Evolutionary conservation across 495 filamentous ascomycete species (phyloP).

Genomic region (Clohesyomyces aquaticus): DNA sequence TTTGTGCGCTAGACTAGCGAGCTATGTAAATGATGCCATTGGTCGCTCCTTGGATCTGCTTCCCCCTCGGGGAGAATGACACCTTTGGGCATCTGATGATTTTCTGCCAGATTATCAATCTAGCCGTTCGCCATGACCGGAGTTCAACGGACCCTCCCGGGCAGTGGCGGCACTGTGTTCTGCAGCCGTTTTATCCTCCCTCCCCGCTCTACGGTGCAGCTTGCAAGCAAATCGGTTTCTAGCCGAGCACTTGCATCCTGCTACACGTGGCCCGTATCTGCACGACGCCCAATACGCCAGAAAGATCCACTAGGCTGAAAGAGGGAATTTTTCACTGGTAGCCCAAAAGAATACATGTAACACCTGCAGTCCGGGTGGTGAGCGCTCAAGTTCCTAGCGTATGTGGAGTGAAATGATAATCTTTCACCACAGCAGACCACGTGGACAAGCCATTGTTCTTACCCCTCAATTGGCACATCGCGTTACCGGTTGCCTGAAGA

Average conservation of each 20-base stretch:
- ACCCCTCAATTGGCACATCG: not conserved
- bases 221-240: conserved; percentile 9
- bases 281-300: too few species aligned
- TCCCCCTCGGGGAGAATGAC: too few species aligned
- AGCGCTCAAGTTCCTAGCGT: not conserved
- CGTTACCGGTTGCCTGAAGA: not conserved
- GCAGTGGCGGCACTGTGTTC: not conserved
- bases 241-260: not conserved
- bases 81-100: not conserved
- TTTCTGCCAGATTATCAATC: not conserved
- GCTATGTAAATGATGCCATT: too few species aligned
- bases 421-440: not conserved
- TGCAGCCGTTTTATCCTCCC: not conserved
- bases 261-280: conserved; percentile 11
- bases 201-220: not conserved
- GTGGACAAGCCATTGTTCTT: not conserved
- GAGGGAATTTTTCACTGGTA: not conserved
- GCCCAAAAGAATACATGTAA: not conserved
- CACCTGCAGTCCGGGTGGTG: not conserved
- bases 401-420: not conserved
- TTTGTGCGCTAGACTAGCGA: too few species aligned
- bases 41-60: too few species aligned
- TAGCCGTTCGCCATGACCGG: too few species aligned
- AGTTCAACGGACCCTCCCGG: not conserved
- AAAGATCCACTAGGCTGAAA: conserved; percentile 1